Evolutionary conservation across 345 rosid genomes (phyloP).

Genomic region (Camelina hispida): DNA sequence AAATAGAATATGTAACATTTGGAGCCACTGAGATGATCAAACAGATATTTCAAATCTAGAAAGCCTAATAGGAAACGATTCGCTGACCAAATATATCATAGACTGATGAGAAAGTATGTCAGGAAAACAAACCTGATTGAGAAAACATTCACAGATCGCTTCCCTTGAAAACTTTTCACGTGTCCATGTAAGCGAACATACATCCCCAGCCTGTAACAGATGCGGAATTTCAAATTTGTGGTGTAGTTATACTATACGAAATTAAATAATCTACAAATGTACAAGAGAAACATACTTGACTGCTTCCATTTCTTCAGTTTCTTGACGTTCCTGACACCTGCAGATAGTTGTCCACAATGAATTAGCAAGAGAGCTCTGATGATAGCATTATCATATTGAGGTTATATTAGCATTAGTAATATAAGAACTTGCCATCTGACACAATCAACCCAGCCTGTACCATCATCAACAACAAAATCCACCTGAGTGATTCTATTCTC

Average conservation of each 20-base stretch:
- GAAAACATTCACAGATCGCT: slow-evolving; percentile 72
- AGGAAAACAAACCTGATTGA: slow-evolving; percentile 60
- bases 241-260: not conserved
- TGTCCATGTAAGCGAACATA: slow-evolving; percentile 91
- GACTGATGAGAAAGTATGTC: slow-evolving; percentile 2
- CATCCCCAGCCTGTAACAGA: slow-evolving; percentile 64
- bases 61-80: not conserved
- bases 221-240: slow-evolving; percentile 10
- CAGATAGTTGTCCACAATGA: slow-evolving; percentile 30
- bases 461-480: slow-evolving; percentile 74
- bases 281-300: slow-evolving; percentile 55
- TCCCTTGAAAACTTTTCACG: slow-evolving; percentile 74
- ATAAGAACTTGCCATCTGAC: slow-evolving; percentile 71
- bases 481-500: slow-evolving; percentile 78
- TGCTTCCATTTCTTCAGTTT: slow-evolving; percentile 74
- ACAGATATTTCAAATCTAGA: not conserved
- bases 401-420: not conserved
- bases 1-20: not conserved
- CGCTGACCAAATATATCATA: not conserved
- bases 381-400: not conserved
- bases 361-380: slow-evolving; percentile 21
- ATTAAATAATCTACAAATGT: not conserved
- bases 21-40: not conserved
- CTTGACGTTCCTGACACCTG: slow-evolving; percentile 85
- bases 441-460: slow-evolving; percentile 86